Evolutionary conservation across 768 basidiomycete species (phyloP).

Genomic region (Serendipita sp.): DNA sequence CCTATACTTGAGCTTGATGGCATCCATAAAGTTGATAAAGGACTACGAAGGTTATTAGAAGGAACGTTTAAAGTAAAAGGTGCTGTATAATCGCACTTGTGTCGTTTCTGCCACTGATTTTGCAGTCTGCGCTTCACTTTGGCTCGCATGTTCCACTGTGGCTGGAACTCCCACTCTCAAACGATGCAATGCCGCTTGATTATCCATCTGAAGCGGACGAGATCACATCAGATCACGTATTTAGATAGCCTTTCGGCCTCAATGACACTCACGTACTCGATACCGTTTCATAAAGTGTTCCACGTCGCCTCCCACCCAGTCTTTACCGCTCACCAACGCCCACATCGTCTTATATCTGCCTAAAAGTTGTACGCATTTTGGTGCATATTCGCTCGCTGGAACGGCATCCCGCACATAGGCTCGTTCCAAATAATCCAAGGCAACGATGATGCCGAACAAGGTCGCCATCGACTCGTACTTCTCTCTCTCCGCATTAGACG

Average conservation of each 20-base stretch:
- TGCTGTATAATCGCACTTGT: slow-evolving; percentile 36
- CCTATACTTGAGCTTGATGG: slow-evolving; percentile 76
- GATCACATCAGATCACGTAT: background rate
- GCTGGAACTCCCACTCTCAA: slow-evolving; percentile 88
- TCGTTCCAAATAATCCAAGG: slow-evolving; percentile 85
- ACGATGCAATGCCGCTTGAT: slow-evolving; percentile 81
- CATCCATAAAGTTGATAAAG: slow-evolving; percentile 99
- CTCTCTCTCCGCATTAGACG: slow-evolving; percentile 77
- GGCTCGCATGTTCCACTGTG: slow-evolving; percentile 88
- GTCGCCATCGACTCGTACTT: slow-evolving; percentile 76
- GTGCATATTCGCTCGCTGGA: slow-evolving; percentile 92
- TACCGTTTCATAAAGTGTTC: slow-evolving; percentile 88
- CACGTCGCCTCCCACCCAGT: slow-evolving; percentile 36
- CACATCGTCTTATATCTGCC: slow-evolving; percentile 97
- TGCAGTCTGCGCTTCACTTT: slow-evolving; percentile 80
- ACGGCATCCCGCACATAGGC: slow-evolving; percentile 92
- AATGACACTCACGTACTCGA: slow-evolving; percentile 31
- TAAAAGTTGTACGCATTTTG: slow-evolving; percentile 83
- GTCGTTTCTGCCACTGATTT: slow-evolving; percentile 98
- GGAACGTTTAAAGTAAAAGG: slow-evolving; percentile 6
- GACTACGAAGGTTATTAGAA: background rate
- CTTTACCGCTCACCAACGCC: slow-evolving; percentile 45
- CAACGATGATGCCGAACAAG: slow-evolving; percentile 79
- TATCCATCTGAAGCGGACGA: slow-evolving; percentile 53
- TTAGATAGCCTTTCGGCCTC: background rate